Evolutionary conservation across 768 basidiomycete genomes (phyloP), one percentile per base, ranked within the genome.

Genomic region (Paxillus ammoniavirescens): DNA sequence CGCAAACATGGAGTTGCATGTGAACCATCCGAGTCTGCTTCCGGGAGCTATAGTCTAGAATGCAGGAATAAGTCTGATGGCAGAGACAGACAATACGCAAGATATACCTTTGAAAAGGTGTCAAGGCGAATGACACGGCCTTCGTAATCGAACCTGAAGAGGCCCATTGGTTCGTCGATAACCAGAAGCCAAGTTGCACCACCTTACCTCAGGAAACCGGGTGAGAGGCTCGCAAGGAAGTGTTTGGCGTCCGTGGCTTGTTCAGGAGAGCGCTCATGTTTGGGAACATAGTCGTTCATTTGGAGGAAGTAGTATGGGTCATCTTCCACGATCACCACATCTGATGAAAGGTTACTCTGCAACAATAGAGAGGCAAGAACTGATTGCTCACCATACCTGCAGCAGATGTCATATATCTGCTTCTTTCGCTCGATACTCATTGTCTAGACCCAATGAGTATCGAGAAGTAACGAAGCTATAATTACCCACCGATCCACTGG

Each of bases 41-140:
- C 90, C 91, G 3, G 91, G 91, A 3, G 86, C 86, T 44, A 92
- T 80, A 3, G 84, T 88, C 86, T 92, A 26, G 62, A 57, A 57
- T 63, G 54, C 33, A 10, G n/a, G n/a, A 37, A 17, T 36, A 23
- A n/a, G 30, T 15, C 36, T 14, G 3, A 47, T 14, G 18, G 18
- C 43, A 40, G 4, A 44, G 13, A 21, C 21, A 41, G 4, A 30
- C 8, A 8, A 28, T 37, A 21, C 18, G 28, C 21, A 8, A 14
- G 26, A 56, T 35, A 8, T 44, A 81, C 86, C 81, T 90, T 91
- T 36, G 84, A 87, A 65, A 90, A 89, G 0, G 85, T 85, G 63
- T 93, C 92, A 35, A 93, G 71, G 3, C 90, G 85, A 53, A 95
- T 82, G 41, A 95, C 91, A 30, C 91, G 82, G 3, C 91, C 91